Percentiles rank a stretch among this genome's conserved stretches.
These are phyloP conservation scores for Alopecurus myosuroides DNA, from an alignment of 176 grass and related monocot species.

Conservation along the genomic window DNA sequence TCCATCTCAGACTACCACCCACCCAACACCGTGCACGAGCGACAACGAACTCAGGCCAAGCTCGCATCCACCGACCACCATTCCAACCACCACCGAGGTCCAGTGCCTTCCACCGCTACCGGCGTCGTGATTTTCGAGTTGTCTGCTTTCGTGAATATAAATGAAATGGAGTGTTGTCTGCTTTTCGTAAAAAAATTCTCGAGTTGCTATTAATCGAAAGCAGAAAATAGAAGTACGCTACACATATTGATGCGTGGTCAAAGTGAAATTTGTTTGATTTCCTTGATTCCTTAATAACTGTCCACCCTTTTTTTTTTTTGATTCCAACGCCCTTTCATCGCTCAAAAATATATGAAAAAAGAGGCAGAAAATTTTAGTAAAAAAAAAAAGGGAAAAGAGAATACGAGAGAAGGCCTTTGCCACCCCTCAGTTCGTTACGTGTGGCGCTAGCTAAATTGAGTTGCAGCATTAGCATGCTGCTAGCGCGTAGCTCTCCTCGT, in stretches of 20 bases:
- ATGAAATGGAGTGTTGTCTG: no score
- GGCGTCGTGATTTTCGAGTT: no score
- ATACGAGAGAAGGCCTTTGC: conserved; percentile 30
- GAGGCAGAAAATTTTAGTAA: conserved; percentile 28
- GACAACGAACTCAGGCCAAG: no score
- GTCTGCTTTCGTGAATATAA: no score
- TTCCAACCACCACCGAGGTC: no score
- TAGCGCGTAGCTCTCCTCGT: conserved; percentile 55
- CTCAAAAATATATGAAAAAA: conserved; percentile 38
- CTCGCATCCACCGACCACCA: no score
- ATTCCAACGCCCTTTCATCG: conserved; percentile 26
- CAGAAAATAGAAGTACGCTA: neutral
- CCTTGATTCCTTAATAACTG: neutral
- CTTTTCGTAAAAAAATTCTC: no score
- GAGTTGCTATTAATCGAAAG: neutral
- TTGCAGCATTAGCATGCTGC: conserved; percentile 1
- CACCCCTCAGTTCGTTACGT: neutral
- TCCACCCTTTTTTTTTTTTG: neutral
- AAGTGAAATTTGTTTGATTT: neutral
- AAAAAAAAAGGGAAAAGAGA: neutral
- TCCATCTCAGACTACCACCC: no score
- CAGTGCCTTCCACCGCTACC: no score
- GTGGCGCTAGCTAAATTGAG: neutral
- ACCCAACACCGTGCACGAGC: no score
- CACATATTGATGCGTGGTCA: neutral